Conservation (phyloP, 176 grass and related monocot genomes). For the Lolium rigidum region DNA sequence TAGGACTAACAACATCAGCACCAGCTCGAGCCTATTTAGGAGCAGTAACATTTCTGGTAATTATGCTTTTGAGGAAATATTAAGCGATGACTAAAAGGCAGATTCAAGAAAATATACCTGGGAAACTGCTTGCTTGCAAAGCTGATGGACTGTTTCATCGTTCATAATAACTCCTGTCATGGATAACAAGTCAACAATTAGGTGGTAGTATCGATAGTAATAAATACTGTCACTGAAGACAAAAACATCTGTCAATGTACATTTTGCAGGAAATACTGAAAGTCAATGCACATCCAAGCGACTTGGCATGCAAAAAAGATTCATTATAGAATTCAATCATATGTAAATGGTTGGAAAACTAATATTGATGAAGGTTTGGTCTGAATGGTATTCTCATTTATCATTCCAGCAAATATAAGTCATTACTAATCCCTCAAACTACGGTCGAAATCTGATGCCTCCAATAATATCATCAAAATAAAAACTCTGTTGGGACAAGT, state of each 20-base stretch:
- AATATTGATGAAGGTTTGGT: background rate
- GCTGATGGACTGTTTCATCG: conserved; percentile 95
- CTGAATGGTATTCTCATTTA: background rate
- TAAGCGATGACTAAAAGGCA: background rate
- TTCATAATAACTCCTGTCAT: conserved; percentile 89
- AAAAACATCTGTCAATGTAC: background rate
- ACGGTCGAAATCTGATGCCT: background rate
- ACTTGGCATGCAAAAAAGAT: background rate
- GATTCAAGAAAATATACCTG: conserved; percentile 55
- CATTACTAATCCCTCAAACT: background rate
- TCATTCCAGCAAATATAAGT: background rate
- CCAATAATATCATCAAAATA: background rate
- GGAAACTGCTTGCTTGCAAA: conserved; percentile 97
- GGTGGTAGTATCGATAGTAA: background rate
- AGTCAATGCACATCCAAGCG: background rate
- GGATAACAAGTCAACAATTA: conserved; percentile 3
- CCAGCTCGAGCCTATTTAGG: conserved; percentile 82
- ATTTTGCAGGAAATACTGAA: background rate
- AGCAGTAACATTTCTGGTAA: background rate
- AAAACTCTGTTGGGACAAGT: background rate
- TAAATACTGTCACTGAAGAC: background rate
- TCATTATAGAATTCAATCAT: background rate
- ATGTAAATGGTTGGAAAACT: background rate
- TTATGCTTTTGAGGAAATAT: background rate
- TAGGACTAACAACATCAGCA: conserved; percentile 95